phyloP scores from a whole-genome alignment of 441 rosid species.

The Sinapis alba region DNA sequence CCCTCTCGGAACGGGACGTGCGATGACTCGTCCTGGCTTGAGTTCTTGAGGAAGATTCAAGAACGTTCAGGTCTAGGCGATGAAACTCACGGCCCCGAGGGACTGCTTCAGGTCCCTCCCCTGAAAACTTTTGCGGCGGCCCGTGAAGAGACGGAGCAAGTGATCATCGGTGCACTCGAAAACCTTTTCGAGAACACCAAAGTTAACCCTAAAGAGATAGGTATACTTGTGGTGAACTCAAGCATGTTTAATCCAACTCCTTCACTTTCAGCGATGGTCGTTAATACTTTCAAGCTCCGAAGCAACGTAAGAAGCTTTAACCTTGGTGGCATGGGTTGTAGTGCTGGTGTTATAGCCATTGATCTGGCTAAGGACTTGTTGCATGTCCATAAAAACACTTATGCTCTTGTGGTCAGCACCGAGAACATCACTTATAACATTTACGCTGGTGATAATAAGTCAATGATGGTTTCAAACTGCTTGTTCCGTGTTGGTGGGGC shows the following conservation, averaged over 20 bases:
- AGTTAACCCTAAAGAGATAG: slow-evolving; percentile 74
- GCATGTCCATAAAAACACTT: slow-evolving; percentile 78
- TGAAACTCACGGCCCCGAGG: slow-evolving; percentile 73
- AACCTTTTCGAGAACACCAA: slow-evolving; percentile 61
- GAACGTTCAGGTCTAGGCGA: slow-evolving; percentile 91
- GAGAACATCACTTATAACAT: slow-evolving; percentile 80
- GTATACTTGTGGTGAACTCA: slow-evolving; percentile 82
- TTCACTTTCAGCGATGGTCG: slow-evolving; percentile 78
- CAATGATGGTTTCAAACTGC: slow-evolving; percentile 88
- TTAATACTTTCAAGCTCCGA: slow-evolving; percentile 73
- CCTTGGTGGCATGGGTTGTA: slow-evolving; percentile 96
- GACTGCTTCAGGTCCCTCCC: slow-evolving; percentile 70
- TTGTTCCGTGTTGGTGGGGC: slow-evolving; percentile 83
- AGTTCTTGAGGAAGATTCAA: slow-evolving; percentile 72
- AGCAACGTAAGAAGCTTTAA: slow-evolving; percentile 74
- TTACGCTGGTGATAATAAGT: slow-evolving; percentile 83
- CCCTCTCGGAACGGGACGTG: slow-evolving; percentile 1
- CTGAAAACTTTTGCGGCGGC: slow-evolving; percentile 65
- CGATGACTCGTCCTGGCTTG: slow-evolving; percentile 47
- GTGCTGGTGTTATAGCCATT: slow-evolving; percentile 85
- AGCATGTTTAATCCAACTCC: slow-evolving; percentile 91
- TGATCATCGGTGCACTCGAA: slow-evolving; percentile 77
- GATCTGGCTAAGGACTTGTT: slow-evolving; percentile 82
- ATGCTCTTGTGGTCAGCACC: slow-evolving; percentile 82
- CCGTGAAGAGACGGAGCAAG: slow-evolving; percentile 85